A percentile compares a stretch with the other conserved stretches of the same genome.
Conservation (phyloP, 2,329 filamentous ascomycete genomes). For the Beauveria sp. region DNA sequence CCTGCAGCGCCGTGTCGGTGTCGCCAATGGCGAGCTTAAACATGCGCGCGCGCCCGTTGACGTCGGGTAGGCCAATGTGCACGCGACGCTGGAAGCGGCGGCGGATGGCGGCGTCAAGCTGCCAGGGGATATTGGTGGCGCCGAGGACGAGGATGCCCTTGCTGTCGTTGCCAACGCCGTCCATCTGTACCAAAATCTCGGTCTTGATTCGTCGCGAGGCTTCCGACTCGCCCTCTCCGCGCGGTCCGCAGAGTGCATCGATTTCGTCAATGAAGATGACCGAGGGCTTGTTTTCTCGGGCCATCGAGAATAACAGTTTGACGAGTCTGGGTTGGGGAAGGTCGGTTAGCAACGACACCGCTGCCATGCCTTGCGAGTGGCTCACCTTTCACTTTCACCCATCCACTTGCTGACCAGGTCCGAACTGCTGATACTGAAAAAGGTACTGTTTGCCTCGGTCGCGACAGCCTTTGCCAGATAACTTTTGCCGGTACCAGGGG, state of each 20-base stretch:
- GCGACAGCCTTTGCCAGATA: slow-evolving; percentile 96
- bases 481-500: slow-evolving; percentile 94
- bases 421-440: slow-evolving; percentile 96
- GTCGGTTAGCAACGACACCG: slow-evolving; percentile 16
- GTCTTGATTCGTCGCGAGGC: slow-evolving; percentile 97
- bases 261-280: slow-evolving; percentile 99
- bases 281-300: slow-evolving; percentile 92
- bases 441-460: slow-evolving; percentile 97
- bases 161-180: slow-evolving; percentile 93
- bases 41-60: slow-evolving; percentile 82
- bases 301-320: slow-evolving; percentile 95
- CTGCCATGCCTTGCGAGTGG: not conserved
- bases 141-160: slow-evolving; percentile 90
- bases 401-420: slow-evolving; percentile 99
- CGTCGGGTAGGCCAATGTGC: slow-evolving; percentile 87
- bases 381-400: slow-evolving; percentile 93
- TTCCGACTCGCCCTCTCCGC: slow-evolving; percentile 92
- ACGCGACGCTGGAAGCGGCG: slow-evolving; percentile 93
- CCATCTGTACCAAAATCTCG: slow-evolving; percentile 97
- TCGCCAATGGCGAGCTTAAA: slow-evolving; percentile 92
- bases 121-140: slow-evolving; percentile 98
- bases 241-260: slow-evolving; percentile 88
- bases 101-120: slow-evolving; percentile 91
- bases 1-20: slow-evolving; percentile 77
- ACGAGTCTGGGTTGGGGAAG: slow-evolving; percentile 57